Percentiles rank a stretch among this genome's conserved stretches.
Evolutionary conservation across 2,329 filamentous ascomycete species (phyloP).

Genomic region (Shiraia sp.): DNA sequence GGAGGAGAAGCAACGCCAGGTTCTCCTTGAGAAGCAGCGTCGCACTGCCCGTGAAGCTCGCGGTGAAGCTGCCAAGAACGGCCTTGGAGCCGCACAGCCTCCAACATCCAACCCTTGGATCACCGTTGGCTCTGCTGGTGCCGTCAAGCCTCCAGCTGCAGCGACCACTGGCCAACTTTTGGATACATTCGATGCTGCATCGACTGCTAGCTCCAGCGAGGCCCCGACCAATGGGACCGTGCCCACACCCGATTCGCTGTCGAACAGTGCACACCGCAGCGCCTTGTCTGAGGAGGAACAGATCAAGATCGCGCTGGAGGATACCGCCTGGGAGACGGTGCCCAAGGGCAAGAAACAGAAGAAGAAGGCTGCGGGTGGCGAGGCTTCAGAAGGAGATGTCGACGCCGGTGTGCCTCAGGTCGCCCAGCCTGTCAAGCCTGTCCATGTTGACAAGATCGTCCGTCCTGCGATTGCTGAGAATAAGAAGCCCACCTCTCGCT

Average conservation of each 20-base stretch:
- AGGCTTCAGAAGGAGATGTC: constrained; percentile 48
- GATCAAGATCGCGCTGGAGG: constrained; percentile 54
- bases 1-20: constrained; percentile 77
- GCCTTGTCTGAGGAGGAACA: constrained; percentile 62
- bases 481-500: constrained; percentile 34
- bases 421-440: constrained; percentile 23
- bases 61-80: constrained; percentile 81
- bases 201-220: constrained; percentile 47
- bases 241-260: constrained; percentile 38
- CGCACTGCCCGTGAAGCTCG: constrained; percentile 80
- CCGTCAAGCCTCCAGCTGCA: constrained; percentile 25
- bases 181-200: constrained; percentile 55
- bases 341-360: constrained; percentile 59
- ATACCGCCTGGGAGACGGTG: constrained; percentile 64
- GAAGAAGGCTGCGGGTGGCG: constrained; percentile 53
- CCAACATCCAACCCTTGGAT: constrained; percentile 61
- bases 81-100: constrained; percentile 55
- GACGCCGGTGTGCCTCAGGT: constrained; percentile 20
- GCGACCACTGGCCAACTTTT: constrained; percentile 44
- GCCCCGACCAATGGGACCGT: constrained; percentile 45
- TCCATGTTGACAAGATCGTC: constrained; percentile 13
- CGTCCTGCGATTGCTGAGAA: constrained; percentile 29
- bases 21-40: constrained; percentile 78
- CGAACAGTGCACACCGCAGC: constrained; percentile 5
- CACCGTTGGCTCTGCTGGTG: constrained; percentile 34